Base-by-base conservation (phyloP, 148 eudicot species). In the Vaccinium vitisidaea region DNA sequence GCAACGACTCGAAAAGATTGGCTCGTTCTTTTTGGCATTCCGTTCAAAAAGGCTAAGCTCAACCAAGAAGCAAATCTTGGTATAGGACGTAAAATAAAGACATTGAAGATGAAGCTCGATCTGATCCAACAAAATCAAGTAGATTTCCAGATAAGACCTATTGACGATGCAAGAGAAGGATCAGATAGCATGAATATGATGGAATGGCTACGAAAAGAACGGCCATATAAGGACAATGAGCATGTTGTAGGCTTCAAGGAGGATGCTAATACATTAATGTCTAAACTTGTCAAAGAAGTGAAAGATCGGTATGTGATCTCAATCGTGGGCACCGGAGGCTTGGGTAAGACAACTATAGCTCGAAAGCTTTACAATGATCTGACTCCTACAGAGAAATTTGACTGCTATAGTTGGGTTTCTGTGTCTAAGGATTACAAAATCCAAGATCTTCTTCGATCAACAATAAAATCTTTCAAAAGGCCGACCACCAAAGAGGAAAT, bases 401-500 rank as follows among this genome's bases (percentile, higher is more conserved):
- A 39, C 19, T 15, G 12, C 9, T 5, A 39, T 5, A 23, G 3
- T 16, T 74, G 77, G 77, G 23, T 74, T 39, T 59, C 9, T 16
- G 77, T 39, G 19, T 74, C 50, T 4, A 6, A 1, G 8, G 23
- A 39, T 36, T 74, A 74, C 23, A 5, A 39, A 2, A 74, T 74
- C 11, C 12, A 39, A 8, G 50, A 74, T 74, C 52, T 74, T 39
- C 23, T 74, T 39, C 50, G n/a, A 6, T 36, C 19, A 18, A 18
- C 32, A 27, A 75, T 83, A 55, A 75, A 75, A 58, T 83, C 80
- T 75, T 39, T 73, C 32, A 56, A 21, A 8, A 32, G 23, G 54
- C 53, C 46, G 0, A 8, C 6, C 56, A 58, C n/a, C 5, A 15
- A 56, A 73, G 25, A 54, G 5, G 71, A 73, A 23, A 5, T 74